phyloP scores from a whole-genome alignment of 345 rosid species.

The Tarenaya hassleriana region DNA sequence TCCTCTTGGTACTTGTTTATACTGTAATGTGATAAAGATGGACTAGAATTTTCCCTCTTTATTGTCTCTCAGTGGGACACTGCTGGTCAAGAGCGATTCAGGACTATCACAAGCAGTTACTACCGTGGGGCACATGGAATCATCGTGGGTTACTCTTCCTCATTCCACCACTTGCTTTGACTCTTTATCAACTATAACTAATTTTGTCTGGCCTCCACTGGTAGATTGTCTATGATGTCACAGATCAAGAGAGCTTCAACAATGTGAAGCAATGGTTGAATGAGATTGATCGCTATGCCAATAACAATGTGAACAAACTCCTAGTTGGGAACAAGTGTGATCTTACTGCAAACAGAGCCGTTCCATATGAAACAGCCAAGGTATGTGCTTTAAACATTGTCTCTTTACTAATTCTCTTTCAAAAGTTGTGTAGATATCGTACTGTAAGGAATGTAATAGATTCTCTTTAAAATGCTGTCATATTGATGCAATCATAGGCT shows the following conservation, averaged over 20 bases:
- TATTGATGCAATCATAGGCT: constrained; percentile 38
- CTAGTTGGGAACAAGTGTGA: constrained; percentile 76
- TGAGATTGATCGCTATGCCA: constrained; percentile 77
- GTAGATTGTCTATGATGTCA: constrained; percentile 75
- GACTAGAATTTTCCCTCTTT: constrained; percentile 5
- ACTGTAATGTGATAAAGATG: background rate
- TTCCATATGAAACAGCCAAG: constrained; percentile 65
- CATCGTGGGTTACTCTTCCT: constrained; percentile 42
- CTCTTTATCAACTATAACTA: background rate
- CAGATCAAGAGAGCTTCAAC: constrained; percentile 79
- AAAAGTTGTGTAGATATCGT: background rate
- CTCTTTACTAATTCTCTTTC: background rate
- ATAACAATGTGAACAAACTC: constrained; percentile 69
- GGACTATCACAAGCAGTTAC: constrained; percentile 95
- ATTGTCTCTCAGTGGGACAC: constrained; percentile 76
- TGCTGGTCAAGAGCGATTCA: constrained; percentile 93
- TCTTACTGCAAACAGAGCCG: constrained; percentile 63
- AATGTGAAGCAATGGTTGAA: constrained; percentile 73
- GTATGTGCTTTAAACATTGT: constrained; percentile 24
- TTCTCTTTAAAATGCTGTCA: constrained; percentile 1
- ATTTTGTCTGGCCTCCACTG: constrained; percentile 8
- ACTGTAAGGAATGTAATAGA: background rate
- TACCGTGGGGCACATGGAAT: constrained; percentile 98
- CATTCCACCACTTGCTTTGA: background rate
- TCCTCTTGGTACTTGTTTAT: background rate